These are phyloP conservation scores for Penicillium argentinense DNA, from an alignment of 495 filamentous ascomycete species.

Conservation along the genomic window DNA sequence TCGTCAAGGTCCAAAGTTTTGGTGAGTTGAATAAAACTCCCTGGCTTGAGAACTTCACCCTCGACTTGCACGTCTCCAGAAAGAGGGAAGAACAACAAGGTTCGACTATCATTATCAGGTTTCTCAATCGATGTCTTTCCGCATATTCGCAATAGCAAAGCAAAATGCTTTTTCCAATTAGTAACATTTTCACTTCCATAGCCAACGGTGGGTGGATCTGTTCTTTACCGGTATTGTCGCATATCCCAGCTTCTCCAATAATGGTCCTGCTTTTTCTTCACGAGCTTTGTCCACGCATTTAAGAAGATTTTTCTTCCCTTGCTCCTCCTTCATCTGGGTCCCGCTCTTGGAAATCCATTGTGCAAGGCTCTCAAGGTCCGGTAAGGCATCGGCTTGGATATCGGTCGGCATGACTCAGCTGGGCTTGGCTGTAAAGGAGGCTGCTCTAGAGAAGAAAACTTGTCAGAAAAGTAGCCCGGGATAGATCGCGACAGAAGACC, in stretches of 20 bases:
- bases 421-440: background rate
- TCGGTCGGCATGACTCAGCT: constrained; percentile 1
- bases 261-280: constrained; percentile 1
- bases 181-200: background rate
- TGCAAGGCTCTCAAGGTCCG: constrained; percentile 2
- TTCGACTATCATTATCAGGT: background rate
- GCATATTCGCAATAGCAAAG: constrained; percentile 1
- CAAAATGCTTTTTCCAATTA: background rate
- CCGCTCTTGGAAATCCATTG: background rate
- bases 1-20: background rate
- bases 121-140: background rate
- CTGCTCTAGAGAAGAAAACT: background rate
- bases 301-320: constrained; percentile 1
- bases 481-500: background rate
- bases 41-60: constrained; percentile 1
- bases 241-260: constrained; percentile 3
- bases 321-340: constrained; percentile 2
- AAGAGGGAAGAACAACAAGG: constrained; percentile 7
- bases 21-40: background rate
- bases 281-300: constrained; percentile 3
- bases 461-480: background rate
- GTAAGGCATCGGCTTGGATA: constrained; percentile 3
- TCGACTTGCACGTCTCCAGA: constrained; percentile 2
- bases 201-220: too few relatives aligned
- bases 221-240: background rate